Percentiles rank a stretch among this genome's conserved stretches.
Conservation (phyloP, 352 stramenopile species). For the Phytophthora sansomeana region DNA sequence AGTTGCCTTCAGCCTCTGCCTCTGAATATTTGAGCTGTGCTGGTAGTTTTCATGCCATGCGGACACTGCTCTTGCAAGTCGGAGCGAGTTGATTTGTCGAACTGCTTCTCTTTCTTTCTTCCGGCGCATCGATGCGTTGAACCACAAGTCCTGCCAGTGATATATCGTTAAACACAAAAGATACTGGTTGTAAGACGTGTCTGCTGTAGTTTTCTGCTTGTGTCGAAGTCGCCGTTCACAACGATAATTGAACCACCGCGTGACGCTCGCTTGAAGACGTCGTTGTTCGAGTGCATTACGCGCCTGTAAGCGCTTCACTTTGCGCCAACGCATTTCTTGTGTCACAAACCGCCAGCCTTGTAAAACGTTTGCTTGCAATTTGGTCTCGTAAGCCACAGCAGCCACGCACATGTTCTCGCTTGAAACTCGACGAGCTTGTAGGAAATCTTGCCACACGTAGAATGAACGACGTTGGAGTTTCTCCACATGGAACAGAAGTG, state of each 20-base stretch:
- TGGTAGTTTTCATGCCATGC: constrained; percentile 18
- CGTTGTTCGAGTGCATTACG: constrained; percentile 1
- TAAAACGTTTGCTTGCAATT: constrained; percentile 14
- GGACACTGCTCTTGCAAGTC: constrained; percentile 18
- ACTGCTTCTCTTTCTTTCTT: constrained; percentile 9
- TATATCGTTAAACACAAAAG: constrained; percentile 37
- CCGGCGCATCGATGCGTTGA: constrained; percentile 11
- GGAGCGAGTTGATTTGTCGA: constrained; percentile 7
- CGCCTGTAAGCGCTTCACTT: not conserved
- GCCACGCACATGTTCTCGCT: constrained; percentile 13
- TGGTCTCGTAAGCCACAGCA: constrained; percentile 6
- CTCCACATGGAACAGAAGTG: constrained; percentile 18
- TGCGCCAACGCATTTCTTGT: not conserved
- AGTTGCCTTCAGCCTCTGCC: constrained; percentile 5
- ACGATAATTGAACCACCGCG: constrained; percentile 17
- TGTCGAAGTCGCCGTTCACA: constrained; percentile 3
- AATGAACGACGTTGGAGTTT: constrained; percentile 23
- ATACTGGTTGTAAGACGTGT: constrained; percentile 40
- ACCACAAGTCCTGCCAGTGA: constrained; percentile 40
- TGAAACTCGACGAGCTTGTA: not conserved
- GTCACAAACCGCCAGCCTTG: constrained; percentile 12
- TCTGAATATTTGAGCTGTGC: not conserved
- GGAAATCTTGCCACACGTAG: constrained; percentile 20
- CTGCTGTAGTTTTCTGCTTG: constrained; percentile 23
- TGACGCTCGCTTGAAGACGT: constrained; percentile 16